Conservation (phyloP, 1,284 basidiomycete species). For the Sporisorium iseilematis-ciliati region DNA sequence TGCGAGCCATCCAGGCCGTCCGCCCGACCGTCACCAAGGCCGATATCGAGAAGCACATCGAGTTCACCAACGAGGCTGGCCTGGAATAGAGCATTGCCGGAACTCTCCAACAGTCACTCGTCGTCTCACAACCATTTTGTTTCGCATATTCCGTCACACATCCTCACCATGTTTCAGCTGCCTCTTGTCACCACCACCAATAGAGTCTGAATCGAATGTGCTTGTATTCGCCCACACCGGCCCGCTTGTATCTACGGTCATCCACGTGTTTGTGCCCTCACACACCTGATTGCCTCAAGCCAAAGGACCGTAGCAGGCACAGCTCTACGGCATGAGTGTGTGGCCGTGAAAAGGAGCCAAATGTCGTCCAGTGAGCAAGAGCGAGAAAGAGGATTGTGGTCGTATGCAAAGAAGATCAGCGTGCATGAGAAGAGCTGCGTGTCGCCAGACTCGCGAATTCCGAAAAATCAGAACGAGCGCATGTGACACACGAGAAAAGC, state of each 20-base stretch:
- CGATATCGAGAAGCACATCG: slow-evolving; percentile 87
- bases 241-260: not conserved
- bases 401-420: not conserved
- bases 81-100: slow-evolving; percentile 47
- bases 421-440: not conserved
- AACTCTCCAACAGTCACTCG: not conserved
- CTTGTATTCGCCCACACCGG: not conserved
- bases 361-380: too few species aligned
- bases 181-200: slow-evolving; percentile 2
- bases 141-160: not conserved
- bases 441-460: slow-evolving; percentile 21
- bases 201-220: not conserved
- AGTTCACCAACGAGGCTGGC: slow-evolving; percentile 86
- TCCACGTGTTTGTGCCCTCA: not conserved
- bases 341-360: too few species aligned
- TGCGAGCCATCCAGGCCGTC: slow-evolving; percentile 84
- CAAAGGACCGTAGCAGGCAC: not conserved
- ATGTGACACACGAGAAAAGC: slow-evolving; percentile 12
- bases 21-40: slow-evolving; percentile 89
- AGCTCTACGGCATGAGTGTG: too few species aligned
- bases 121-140: not conserved
- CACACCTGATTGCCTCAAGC: not conserved
- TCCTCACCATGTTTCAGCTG: not conserved
- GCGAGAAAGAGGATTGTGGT: too few species aligned
- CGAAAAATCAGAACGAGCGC: slow-evolving; percentile 5